phyloP scores from a whole-genome alignment of 352 stramenopile genomes.

The Lagenidium giganteum region DNA sequence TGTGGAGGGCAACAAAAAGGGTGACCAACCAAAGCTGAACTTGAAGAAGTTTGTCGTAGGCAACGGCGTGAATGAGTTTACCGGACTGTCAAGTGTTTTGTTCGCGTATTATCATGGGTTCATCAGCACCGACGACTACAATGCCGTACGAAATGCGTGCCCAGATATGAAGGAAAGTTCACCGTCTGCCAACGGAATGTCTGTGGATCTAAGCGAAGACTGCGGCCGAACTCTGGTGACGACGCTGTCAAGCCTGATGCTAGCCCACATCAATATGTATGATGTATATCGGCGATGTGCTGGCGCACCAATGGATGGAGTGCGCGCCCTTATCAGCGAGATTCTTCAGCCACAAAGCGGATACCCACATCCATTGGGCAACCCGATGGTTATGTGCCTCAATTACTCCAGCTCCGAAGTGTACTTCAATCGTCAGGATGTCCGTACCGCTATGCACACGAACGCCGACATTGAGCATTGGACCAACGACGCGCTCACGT shows the following conservation, averaged over 20 bases:
- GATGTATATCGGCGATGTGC: slow-evolving; percentile 59
- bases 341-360: slow-evolving; percentile 32
- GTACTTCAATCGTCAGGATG: slow-evolving; percentile 68
- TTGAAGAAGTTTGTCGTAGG: slow-evolving; percentile 88
- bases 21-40: slow-evolving; percentile 33
- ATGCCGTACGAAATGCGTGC: slow-evolving; percentile 38
- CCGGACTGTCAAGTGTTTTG: slow-evolving; percentile 48
- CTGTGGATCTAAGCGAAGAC: slow-evolving; percentile 4
- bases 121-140: slow-evolving; percentile 64
- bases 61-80: slow-evolving; percentile 64
- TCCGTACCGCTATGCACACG: slow-evolving; percentile 80
- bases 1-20: slow-evolving; percentile 34
- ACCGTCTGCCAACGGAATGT: slow-evolving; percentile 14
- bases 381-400: slow-evolving; percentile 66
- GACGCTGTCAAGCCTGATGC: slow-evolving; percentile 26
- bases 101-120: slow-evolving; percentile 81
- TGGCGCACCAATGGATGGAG: slow-evolving; percentile 34
- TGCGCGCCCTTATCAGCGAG: slow-evolving; percentile 37
- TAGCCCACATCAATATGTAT: slow-evolving; percentile 58
- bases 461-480: slow-evolving; percentile 34
- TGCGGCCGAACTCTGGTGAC: slow-evolving; percentile 27
- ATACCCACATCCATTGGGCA: slow-evolving; percentile 59
- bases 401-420: slow-evolving; percentile 41
- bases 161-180: slow-evolving; percentile 42
- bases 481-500: slow-evolving; percentile 40